Evolutionary conservation across 441 rosid genomes (phyloP), one percentile per base, ranked within the genome.

Genomic region (Adansonia grandidieri): DNA sequence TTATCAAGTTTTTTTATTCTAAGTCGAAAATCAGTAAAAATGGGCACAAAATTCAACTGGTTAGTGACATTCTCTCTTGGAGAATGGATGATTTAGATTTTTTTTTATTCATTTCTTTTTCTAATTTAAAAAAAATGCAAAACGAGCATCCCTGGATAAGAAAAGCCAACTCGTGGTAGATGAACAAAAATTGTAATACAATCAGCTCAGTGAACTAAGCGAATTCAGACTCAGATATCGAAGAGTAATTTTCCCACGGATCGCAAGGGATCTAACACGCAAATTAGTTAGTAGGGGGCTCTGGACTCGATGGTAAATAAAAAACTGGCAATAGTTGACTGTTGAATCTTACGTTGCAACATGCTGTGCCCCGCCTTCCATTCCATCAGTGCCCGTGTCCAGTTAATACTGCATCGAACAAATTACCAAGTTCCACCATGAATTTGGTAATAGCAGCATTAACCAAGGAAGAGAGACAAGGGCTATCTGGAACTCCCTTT

Each of bases 111-210:
- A 32, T 32, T 32, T 32, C 40, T 32, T 32, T 32, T 32, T 32
- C 40, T 32, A 32, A 32, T 32, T 32, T 32, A 32, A 8, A 0
- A 22, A 64, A 40, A 37, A 65, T 48, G 73, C 19, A 13, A 67
- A 13, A 47, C 9, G 19, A 9, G 2, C 8, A 28, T n/a, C 6
- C 1, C 7, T 48, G 10, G 44, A 51, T 8, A 22, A 47, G 74
- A 71, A 51, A 71, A 53, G 32, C 51, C 51, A 56, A 72, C 65
- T 17, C 37, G 64, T 9, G 22, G 57, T 14, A 50, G 10, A 54
- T 54, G 50, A 54, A n/a, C 24, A 71, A 73, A 66, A 58, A 58
- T 13, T 57, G 65, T 19, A 58, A 44, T 58, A 60, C 77, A 74
- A 32, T 58, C 6, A 74, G 40, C 68, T 60, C 20, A 44, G 20